Conservation (phyloP, 139 green algal genomes). For the Chlorella sorokiniana region DNA sequence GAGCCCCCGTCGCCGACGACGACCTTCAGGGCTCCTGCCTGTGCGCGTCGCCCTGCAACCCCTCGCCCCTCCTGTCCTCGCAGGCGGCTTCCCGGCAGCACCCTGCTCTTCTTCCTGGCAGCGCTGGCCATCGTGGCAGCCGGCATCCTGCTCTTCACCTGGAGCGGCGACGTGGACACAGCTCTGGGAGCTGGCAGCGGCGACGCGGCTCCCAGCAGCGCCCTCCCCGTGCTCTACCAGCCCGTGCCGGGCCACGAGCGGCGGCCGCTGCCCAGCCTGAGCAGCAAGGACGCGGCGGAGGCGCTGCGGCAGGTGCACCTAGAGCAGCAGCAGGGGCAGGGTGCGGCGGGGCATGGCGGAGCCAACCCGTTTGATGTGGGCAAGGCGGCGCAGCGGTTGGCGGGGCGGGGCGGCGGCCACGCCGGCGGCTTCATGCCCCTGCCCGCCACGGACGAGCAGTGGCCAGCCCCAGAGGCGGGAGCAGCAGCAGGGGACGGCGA, state of each 20-base stretch:
- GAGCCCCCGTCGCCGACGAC: too few relatives aligned
- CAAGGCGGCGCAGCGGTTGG: not conserved
- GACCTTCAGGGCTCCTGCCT: not conserved
- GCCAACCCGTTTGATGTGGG: conserved; percentile 5
- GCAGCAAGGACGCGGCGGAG: not conserved
- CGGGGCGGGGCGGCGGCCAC: not conserved
- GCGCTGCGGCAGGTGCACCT: conserved; percentile 4
- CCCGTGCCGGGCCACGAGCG: not conserved
- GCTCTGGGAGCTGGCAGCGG: not conserved
- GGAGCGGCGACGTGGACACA: conserved; percentile 21
- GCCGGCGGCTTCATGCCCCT: not conserved
- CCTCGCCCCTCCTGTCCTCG: not conserved
- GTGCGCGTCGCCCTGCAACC: not conserved
- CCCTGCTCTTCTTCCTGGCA: conserved; percentile 24
- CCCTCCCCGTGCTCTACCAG: conserved; percentile 8
- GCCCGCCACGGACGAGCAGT: not conserved
- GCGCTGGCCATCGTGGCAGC: conserved; percentile 28
- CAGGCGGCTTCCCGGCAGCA: conserved; percentile 32
- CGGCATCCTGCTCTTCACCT: conserved; percentile 37
- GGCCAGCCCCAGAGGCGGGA: not conserved
- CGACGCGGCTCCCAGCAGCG: not conserved
- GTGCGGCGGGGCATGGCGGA: not conserved
- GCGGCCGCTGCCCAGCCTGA: not conserved
- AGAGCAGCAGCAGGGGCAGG: not conserved
- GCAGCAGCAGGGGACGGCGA: not conserved